Percentiles rank a stretch among this genome's conserved stretches.
phyloP scores from a whole-genome alignment of 345 rosid genomes.

The Rhodomyrtus tomentosa region DNA sequence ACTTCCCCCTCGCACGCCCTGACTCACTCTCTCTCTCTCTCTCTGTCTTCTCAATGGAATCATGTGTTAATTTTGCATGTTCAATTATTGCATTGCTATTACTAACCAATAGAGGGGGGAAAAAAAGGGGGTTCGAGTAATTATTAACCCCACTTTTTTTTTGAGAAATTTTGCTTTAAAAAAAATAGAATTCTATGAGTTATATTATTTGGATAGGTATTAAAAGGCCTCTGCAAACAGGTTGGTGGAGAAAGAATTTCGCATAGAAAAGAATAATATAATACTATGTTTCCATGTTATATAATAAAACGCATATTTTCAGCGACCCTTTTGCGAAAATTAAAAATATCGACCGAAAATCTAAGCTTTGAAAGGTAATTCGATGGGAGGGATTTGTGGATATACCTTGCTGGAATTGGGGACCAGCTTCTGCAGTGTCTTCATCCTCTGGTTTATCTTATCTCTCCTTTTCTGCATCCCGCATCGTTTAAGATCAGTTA shows the following conservation, averaged over 20 bases:
- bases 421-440: conserved; percentile 90
- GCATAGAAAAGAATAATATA: too few species aligned
- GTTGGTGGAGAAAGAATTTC: not conserved
- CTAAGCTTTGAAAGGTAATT: not conserved
- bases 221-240: not conserved
- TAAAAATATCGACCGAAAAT: not conserved
- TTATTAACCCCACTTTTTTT: not conserved
- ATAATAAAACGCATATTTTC: not conserved
- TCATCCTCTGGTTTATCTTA: conserved; percentile 94
- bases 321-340: not conserved
- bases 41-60: not conserved
- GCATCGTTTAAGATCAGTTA: not conserved
- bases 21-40: not conserved
- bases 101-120: not conserved
- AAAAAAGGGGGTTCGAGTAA: not conserved
- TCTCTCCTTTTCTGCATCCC: conserved; percentile 83
- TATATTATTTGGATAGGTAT: not conserved
- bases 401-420: conserved; percentile 94
- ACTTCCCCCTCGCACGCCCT: not conserved
- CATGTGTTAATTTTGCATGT: not conserved
- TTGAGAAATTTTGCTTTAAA: not conserved
- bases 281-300: not conserved
- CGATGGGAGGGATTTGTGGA: not conserved
- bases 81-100: not conserved
- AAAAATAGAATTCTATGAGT: not conserved